Percentiles rank a stretch among this genome's conserved stretches.
phyloP scores from a whole-genome alignment of 2,329 filamentous ascomycete genomes.

The Cercospora nicotianae region DNA sequence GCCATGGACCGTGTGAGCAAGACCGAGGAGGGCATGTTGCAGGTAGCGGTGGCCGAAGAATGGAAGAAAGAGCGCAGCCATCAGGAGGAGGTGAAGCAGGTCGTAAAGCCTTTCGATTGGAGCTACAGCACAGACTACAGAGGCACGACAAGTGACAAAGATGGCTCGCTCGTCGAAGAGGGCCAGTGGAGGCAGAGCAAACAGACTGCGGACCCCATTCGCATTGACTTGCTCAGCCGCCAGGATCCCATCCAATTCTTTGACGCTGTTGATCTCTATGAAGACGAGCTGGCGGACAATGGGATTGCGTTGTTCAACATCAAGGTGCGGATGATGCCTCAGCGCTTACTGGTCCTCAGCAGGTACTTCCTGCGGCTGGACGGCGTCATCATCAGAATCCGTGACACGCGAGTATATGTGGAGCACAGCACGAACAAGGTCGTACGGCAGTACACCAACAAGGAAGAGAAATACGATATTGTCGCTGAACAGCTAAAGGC shows the following conservation, averaged over 20 bases:
- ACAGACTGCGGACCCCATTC: conserved; percentile 61
- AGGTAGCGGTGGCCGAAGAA: conserved; percentile 86
- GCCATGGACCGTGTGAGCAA: conserved; percentile 92
- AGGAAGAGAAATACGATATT: conserved; percentile 76
- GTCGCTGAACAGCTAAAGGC: conserved; percentile 61
- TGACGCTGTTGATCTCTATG: conserved; percentile 92
- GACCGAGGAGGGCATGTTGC: conserved; percentile 84
- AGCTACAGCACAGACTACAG: conserved; percentile 89
- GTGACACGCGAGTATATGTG: conserved; percentile 88
- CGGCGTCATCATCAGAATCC: conserved; percentile 79
- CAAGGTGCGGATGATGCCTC: conserved; percentile 91
- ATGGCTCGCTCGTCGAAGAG: conserved; percentile 11
- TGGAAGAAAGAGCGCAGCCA: conserved; percentile 77
- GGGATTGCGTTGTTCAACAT: conserved; percentile 86
- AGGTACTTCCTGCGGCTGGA: conserved; percentile 93
- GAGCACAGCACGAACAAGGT: conserved; percentile 80
- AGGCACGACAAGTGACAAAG: conserved; percentile 58
- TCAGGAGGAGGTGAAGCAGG: conserved; percentile 82
- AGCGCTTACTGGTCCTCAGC: conserved; percentile 77
- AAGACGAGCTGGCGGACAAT: conserved; percentile 97
- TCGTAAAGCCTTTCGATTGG: conserved; percentile 97
- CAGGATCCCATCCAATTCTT: conserved; percentile 95
- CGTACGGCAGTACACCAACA: conserved; percentile 85
- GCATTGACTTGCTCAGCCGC: conserved; percentile 79
- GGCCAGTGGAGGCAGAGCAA: conserved; percentile 31